Evolutionary conservation across 805 yeast genomes (phyloP), one percentile per base, ranked within the genome.

Genomic region (Starmerella floris): DNA sequence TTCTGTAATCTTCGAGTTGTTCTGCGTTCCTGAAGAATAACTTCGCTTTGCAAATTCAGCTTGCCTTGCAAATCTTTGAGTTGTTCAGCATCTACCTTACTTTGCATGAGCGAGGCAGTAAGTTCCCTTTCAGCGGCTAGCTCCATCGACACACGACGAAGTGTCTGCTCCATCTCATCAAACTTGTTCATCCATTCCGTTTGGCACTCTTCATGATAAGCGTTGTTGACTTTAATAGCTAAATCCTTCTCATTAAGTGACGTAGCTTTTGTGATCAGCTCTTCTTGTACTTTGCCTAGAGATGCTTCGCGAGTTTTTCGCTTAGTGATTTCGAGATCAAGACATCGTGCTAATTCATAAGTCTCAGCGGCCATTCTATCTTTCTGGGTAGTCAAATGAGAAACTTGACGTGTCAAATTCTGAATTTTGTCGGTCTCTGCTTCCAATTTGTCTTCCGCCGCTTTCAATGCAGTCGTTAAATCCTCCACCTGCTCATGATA

Each of bases 1-100:
- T 83, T 77, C 55, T 84, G 95, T 1, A 82, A 58, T 13, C 62
- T 54, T 9, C 95, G 64, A 46, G 95, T 39, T n/a, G 32, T 21
- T 13, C 32, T 36, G 4, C 46, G 34, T 34, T 51, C 51, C 3
- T 38, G 37, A 34, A 34, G 8, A 13, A 10, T 10, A 8, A 30
- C 8, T 10, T 30, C 17, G 6, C 17, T 30, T 30, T 10, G 17
- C 32, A 13, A 9, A 30, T n/a, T 9, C 32, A 30, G 17, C 17
- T 30, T 10, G 17, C 15, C 32, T n/a, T 9, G 17, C 32, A 11
- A 11, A 11, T 30, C 17, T n/a, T 10, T 5, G 15, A n/a, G 8
- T 30, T 9, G 8, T 9, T 9, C 32, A 30, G 6, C 17, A 10
- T 30, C 32, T 6, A 9, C 16, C 17, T 30, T 30, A 9, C 6